Conservation (phyloP, 257 asterid species). For the Scutellaria galericulata region DNA sequence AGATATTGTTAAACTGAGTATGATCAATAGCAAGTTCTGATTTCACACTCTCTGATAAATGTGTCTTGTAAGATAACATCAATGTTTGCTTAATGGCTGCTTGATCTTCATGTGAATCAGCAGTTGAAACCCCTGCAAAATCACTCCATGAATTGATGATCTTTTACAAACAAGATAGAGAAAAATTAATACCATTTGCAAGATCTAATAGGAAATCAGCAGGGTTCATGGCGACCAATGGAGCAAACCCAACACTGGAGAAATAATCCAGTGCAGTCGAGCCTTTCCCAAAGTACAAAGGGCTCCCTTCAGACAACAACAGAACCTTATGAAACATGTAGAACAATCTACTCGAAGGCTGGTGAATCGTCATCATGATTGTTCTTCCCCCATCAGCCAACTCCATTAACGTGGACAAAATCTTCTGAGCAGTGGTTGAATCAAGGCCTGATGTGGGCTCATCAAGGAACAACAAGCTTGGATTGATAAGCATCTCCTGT, state of each 20-base stretch:
- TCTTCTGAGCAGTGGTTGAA: slow-evolving; percentile 78
- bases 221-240: slow-evolving; percentile 75
- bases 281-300: slow-evolving; percentile 70
- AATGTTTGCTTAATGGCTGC: slow-evolving; percentile 50
- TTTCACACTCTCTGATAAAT: slow-evolving; percentile 45
- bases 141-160: neutral
- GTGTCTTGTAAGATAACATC: slow-evolving; percentile 49
- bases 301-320: slow-evolving; percentile 70
- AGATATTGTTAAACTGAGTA: neutral
- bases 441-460: slow-evolving; percentile 92
- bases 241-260: slow-evolving; percentile 57
- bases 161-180: too few species aligned
- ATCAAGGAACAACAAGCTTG: slow-evolving; percentile 69
- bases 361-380: slow-evolving; percentile 78
- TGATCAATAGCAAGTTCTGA: slow-evolving; percentile 39
- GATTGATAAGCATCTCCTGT: slow-evolving; percentile 84
- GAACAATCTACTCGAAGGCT: slow-evolving; percentile 79
- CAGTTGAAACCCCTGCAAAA: slow-evolving; percentile 55
- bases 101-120: slow-evolving; percentile 54
- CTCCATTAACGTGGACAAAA: slow-evolving; percentile 67
- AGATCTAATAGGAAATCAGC: slow-evolving; percentile 84
- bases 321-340: slow-evolving; percentile 82
- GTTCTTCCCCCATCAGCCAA: slow-evolving; percentile 71
- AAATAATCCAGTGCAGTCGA: slow-evolving; percentile 58
- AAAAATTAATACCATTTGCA: slow-evolving; percentile 64